These are phyloP conservation scores for Chlamydomonas eustigma DNA, from an alignment of 139 green algal genomes.

Conservation along the genomic window DNA sequence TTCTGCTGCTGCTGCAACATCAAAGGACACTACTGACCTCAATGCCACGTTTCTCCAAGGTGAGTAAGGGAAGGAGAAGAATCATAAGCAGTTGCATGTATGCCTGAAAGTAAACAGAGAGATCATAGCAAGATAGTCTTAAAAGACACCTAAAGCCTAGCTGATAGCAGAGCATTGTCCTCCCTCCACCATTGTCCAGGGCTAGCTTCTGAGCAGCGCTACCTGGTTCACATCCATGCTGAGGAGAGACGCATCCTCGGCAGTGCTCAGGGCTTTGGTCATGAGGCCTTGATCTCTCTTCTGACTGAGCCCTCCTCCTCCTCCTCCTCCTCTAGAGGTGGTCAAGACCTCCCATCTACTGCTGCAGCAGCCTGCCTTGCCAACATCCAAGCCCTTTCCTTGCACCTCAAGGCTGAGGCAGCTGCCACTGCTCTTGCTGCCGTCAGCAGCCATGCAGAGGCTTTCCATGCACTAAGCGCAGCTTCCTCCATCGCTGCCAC, in stretches of 20 bases:
- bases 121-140: no score
- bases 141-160: no score
- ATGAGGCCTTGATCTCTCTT: constrained; percentile 4
- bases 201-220: constrained; percentile 29
- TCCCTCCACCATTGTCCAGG: constrained; percentile 5
- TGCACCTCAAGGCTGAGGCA: neutral
- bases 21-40: no score
- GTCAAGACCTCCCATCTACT: neutral
- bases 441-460: neutral
- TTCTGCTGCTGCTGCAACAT: neutral
- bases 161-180: no score
- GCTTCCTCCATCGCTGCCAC: neutral
- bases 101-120: no score
- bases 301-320: no score
- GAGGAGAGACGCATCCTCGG: constrained; percentile 38
- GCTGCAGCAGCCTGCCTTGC: constrained; percentile 9
- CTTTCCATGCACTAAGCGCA: neutral
- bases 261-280: constrained; percentile 6
- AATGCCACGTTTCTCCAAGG: no score
- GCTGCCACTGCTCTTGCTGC: neutral
- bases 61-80: no score
- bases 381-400: constrained; percentile 13
- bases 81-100: no score
- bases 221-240: constrained; percentile 30
- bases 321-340: neutral